Base-by-base conservation (phyloP, 768 basidiomycete genomes). In the Tricholomella constricta region DNA sequence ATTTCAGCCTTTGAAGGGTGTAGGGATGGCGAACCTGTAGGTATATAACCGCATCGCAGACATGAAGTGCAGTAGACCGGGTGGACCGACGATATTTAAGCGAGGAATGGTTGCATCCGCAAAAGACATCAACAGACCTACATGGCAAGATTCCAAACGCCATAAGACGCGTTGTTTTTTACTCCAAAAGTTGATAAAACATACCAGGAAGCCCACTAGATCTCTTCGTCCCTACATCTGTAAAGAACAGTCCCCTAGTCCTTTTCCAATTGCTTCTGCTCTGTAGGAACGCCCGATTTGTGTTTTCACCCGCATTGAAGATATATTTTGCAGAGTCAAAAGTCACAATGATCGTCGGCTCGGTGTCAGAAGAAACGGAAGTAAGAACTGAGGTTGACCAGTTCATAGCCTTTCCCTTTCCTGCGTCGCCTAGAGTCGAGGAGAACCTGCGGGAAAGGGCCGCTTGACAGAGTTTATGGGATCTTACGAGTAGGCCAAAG, bases 251-350 rank as follows among this genome's bases (percentile, higher is more conserved):
- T 1, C 78, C 86, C 32, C 77, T 78, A 4, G 88, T 76, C 59
- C 82, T 88, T 64, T 78, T 83, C 79, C 90, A 82, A 44, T 82
- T 82, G 40, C 79, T 72, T 57, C 72, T 74, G 53, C 83, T 83
- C 70, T 94, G 88, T 14, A 86, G 69, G 64, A 88, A 89, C 0
- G 88, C 72, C 31, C 95, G 75, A 37, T 84, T 85, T 1, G 88
- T 84, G 53, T 88, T 88, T 69, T 97, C 94, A 7, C 91, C 87
- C 17, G 78, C 84, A 69, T 94, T 94, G 78, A 98, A 93, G 34
- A 95, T 77, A 60, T 94, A 98, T 60, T 91, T 89, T 11, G 81
- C 86, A 48, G 79, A 75, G 58, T 90, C 87, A 65, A 94, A 94
- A 1, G 79, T 76, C 58, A 96, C 69, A 54, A 89, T 71, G 22